Percentiles rank a stretch among this genome's conserved stretches.
phyloP scores from a whole-genome alignment of 768 basidiomycete species.

The Xerocomus potaroensis region DNA sequence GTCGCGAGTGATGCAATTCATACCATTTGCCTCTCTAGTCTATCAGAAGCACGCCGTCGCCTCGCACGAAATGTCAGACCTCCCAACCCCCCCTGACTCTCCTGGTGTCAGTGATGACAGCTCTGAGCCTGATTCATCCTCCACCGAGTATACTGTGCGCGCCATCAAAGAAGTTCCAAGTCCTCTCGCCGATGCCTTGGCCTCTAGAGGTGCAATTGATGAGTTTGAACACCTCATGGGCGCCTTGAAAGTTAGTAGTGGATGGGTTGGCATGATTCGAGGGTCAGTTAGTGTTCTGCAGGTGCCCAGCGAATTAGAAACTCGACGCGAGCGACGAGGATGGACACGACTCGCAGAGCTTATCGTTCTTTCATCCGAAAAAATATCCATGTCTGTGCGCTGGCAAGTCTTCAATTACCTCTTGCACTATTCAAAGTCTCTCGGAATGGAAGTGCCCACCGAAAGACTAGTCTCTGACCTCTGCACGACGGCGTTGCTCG shows the following conservation, averaged over 20 bases:
- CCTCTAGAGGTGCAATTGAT: conserved; percentile 32
- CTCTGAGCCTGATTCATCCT: conserved; percentile 29
- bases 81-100: conserved; percentile 28
- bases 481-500: conserved; percentile 54
- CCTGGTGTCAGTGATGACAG: conserved; percentile 20
- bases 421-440: conserved; percentile 23
- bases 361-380: conserved; percentile 32
- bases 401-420: conserved; percentile 55
- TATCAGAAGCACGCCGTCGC: conserved; percentile 3
- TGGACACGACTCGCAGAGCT: conserved; percentile 52
- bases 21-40: conserved; percentile 23
- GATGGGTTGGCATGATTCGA: conserved; percentile 34
- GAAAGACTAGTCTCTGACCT: conserved; percentile 44
- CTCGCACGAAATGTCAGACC: conserved; percentile 11
- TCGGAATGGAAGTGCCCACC: conserved; percentile 14
- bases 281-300: conserved; percentile 15
- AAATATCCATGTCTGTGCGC: conserved; percentile 34
- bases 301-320: neutral
- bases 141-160: conserved; percentile 26
- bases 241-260: conserved; percentile 38
- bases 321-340: conserved; percentile 41
- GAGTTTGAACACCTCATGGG: conserved; percentile 38
- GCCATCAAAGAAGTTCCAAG: conserved; percentile 10
- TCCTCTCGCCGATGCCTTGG: conserved; percentile 29
- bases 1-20: conserved; percentile 21